Percentiles rank a stretch among this genome's conserved stretches.
Conservation (phyloP, 2,329 filamentous ascomycete species). For the Epichloe glyceriae region DNA sequence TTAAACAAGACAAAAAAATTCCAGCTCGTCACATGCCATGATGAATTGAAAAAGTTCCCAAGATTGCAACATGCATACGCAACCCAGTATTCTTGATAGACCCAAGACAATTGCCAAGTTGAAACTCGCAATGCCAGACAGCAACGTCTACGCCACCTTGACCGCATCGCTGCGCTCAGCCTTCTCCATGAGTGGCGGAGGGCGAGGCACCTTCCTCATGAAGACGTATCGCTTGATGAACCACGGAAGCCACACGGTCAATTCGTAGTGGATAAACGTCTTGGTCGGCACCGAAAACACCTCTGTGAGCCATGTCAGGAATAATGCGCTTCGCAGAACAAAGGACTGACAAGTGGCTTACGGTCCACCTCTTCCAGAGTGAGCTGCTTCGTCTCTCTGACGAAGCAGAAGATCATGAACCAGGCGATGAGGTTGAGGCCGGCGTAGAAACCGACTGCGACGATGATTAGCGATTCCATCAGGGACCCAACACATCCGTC, state of each 20-base stretch:
- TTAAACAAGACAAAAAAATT: no score
- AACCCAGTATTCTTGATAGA: no score
- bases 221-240: slow-evolving; percentile 26
- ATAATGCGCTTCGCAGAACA: neutral
- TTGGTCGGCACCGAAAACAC: slow-evolving; percentile 20
- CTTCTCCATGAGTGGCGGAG: slow-evolving; percentile 17
- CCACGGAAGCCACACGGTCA: slow-evolving; percentile 21
- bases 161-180: slow-evolving; percentile 1
- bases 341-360: slow-evolving; percentile 4
- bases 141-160: slow-evolving; percentile 1
- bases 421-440: slow-evolving; percentile 32
- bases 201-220: slow-evolving; percentile 18
- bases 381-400: slow-evolving; percentile 35
- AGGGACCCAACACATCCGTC: no score
- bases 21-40: no score
- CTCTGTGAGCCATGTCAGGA: slow-evolving; percentile 9
- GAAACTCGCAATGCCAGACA: neutral
- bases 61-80: no score
- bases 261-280: slow-evolving; percentile 20
- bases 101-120: no score
- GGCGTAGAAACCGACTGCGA: slow-evolving; percentile 27
- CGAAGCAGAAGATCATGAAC: slow-evolving; percentile 33
- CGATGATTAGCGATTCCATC: no score
- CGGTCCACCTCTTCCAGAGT: slow-evolving; percentile 29
- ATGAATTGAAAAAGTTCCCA: no score